Evolutionary conservation across 495 filamentous ascomycete species (phyloP).

Genomic region (Neurospora sp.): DNA sequence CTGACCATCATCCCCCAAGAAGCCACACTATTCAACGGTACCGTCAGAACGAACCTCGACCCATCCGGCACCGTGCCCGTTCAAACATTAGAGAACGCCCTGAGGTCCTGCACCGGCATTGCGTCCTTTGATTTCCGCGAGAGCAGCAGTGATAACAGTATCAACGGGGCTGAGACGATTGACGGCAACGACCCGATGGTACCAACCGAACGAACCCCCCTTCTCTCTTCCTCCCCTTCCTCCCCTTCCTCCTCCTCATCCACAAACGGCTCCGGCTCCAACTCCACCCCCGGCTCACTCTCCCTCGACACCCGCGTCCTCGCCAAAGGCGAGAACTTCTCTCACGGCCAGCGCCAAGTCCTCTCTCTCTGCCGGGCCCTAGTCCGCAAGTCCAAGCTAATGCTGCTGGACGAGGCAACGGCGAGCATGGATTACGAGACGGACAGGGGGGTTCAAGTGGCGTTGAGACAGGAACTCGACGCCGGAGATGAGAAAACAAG

Average conservation of each 20-base stretch:
- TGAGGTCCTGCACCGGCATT: slow-evolving; percentile 32
- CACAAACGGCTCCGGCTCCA: not conserved
- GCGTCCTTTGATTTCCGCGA: slow-evolving; percentile 33
- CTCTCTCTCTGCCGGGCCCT: slow-evolving; percentile 48
- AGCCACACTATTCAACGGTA: slow-evolving; percentile 43
- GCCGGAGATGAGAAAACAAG: slow-evolving; percentile 24
- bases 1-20: slow-evolving; percentile 50
- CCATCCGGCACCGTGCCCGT: slow-evolving; percentile 34
- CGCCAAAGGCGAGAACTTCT: slow-evolving; percentile 44
- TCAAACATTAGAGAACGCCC: slow-evolving; percentile 30
- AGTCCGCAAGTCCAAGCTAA: slow-evolving; percentile 42
- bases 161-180: not conserved
- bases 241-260: not conserved
- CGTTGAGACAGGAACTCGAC: slow-evolving; percentile 32
- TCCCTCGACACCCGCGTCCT: slow-evolving; percentile 34
- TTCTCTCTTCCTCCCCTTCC: slow-evolving; percentile 1
- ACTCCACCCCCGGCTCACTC: slow-evolving; percentile 15
- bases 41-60: slow-evolving; percentile 39
- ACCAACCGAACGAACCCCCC: slow-evolving; percentile 11
- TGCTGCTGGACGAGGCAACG: slow-evolving; percentile 49
- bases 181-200: slow-evolving; percentile 11
- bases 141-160: slow-evolving; percentile 8
- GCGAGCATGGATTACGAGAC: slow-evolving; percentile 48
- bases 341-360: slow-evolving; percentile 47
- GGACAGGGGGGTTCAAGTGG: slow-evolving; percentile 39